Base-by-base conservation (phyloP, 2,329 filamentous ascomycete genomes). In the Tolypocladium ovalisporum region DNA sequence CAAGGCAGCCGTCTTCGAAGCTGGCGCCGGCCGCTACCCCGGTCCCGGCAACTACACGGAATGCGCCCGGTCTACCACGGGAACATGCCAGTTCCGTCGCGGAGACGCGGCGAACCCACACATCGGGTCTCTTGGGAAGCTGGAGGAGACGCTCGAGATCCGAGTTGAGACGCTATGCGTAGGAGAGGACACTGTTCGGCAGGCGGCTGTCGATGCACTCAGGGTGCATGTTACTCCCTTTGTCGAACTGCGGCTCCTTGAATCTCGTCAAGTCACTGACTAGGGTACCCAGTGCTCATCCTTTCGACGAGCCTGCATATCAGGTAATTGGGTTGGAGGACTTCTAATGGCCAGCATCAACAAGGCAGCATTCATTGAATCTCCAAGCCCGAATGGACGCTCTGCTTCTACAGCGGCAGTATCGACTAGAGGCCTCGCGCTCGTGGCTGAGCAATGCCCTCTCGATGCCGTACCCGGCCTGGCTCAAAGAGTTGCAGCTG, bases 61-160 rank as follows among this genome's bases (percentile, higher is more conserved):
- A 62, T 79, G 74, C 66, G 78, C 76, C 67, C 85, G 75, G 73
- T 70, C 73, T 6, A 69, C 72, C 0, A 61, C 70, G 4, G 87
- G 86, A 5, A 82, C 74, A 0, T 85, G 84, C 0, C 85, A 89
- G 65, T 90, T 89, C 68, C 79, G 82, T 0, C 85, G 86, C 0
- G 83, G 82, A 0, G 75, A 76, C 56, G 68, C 73, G 0, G 84
- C 86, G 1, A 85, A 84, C 53, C 86, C 86, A 3, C 72, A 83
- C 64, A 83, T 88, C 60, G 87, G 86, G 0, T 70, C 71, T 12
- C 71, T 76, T 1, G 84, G 84, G 0, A 68, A 73, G 44, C 64
- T 88, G 0, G 84, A 88, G 68, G 68, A 82, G 58, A 75, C 82
- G 0, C 75, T 79, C 4, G 86, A 89, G 68, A 75, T 80, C 1